These are phyloP conservation scores for Penicillium crustosum DNA, from an alignment of 2,329 filamentous ascomycete species.

Conservation along the genomic window DNA sequence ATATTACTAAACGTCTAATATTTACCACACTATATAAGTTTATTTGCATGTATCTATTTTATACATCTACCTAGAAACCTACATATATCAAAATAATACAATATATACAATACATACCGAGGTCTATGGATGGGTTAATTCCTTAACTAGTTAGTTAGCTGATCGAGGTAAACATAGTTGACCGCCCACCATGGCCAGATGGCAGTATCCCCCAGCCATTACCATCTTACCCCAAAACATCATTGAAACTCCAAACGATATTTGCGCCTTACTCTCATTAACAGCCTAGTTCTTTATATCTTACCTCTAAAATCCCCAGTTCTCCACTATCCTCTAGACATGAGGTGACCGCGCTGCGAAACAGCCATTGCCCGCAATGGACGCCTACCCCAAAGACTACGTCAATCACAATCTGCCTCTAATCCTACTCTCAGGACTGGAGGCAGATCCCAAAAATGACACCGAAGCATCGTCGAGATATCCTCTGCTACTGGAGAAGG, in stretches of 20 bases:
- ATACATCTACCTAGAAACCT: background rate
- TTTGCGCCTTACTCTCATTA: background rate
- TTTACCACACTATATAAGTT: background rate
- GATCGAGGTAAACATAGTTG: conserved; percentile 2
- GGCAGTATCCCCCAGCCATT: conserved; percentile 7
- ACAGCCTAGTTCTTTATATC: background rate
- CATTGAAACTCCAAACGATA: background rate
- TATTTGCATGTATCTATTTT: background rate
- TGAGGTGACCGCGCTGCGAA: conserved; percentile 35
- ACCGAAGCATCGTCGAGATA: conserved; percentile 40
- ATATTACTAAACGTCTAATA: background rate
- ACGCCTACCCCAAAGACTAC: conserved; percentile 61
- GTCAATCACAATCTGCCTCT: conserved; percentile 84
- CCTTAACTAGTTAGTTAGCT: no score
- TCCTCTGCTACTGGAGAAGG: conserved; percentile 56
- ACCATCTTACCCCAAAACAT: conserved; percentile 5
- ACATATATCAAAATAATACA: background rate
- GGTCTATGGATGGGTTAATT: background rate
- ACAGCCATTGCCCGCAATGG: conserved; percentile 42
- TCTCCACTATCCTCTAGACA: conserved; percentile 22
- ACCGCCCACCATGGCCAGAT: conserved; percentile 3
- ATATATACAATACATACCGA: no score
- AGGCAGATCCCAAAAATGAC: conserved; percentile 38
- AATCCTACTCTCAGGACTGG: conserved; percentile 76
- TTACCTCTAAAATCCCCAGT: background rate